Conservation (phyloP, 768 basidiomycete species). For the Amanita pseudoporphyria region DNA sequence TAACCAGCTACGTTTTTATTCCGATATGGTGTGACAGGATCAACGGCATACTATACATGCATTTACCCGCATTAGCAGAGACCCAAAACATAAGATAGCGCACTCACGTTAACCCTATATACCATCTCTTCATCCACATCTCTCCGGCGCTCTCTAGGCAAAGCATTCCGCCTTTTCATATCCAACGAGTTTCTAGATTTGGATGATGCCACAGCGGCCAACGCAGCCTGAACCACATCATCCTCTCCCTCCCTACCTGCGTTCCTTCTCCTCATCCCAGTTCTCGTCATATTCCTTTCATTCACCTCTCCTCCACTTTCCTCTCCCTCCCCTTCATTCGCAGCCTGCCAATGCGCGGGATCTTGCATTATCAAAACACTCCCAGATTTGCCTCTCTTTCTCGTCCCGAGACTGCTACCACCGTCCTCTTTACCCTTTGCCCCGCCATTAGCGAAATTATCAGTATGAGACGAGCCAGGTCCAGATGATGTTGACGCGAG, state of each 20-base stretch:
- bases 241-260: slow-evolving; percentile 11
- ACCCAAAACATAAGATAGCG: neutral
- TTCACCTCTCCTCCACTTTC: no score
- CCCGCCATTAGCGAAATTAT: neutral
- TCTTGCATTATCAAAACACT: neutral
- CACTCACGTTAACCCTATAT: slow-evolving; percentile 8
- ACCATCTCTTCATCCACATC: slow-evolving; percentile 18
- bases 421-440: neutral
- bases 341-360: neutral
- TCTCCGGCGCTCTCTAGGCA: slow-evolving; percentile 34
- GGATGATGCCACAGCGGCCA: slow-evolving; percentile 51
- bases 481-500: slow-evolving; percentile 1
- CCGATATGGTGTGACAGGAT: slow-evolving; percentile 31
- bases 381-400: slow-evolving; percentile 3
- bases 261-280: neutral
- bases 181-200: slow-evolving; percentile 35
- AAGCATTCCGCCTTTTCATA: slow-evolving; percentile 26
- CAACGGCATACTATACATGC: slow-evolving; percentile 20
- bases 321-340: no score
- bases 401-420: slow-evolving; percentile 2
- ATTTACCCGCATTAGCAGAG: neutral
- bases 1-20: neutral
- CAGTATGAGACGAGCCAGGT: neutral
- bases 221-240: slow-evolving; percentile 43
- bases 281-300: neutral